Base-by-base conservation (phyloP, 2,329 filamentous ascomycete species). In the Pseudogymnoascus sp. region DNA sequence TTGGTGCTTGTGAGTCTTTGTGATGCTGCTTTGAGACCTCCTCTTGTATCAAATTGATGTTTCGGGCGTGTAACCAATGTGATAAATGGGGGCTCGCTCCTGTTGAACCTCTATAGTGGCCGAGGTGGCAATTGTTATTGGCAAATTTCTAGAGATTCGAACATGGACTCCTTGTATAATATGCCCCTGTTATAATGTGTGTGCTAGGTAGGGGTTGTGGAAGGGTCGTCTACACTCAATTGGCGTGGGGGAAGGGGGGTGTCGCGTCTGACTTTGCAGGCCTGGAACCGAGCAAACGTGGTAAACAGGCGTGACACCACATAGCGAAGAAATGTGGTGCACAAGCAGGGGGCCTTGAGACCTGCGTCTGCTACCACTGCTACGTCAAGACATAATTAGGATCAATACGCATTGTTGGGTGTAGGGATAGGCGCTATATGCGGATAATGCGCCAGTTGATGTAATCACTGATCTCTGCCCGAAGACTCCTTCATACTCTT, bases 201-300 rank as follows among this genome's bases (percentile, higher is more conserved):
- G 45, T 55, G 48, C n/a, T 3, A 33, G 48, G 48, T 33, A 55
- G 15, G 48, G 27, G n/a, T 55, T 33, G 25, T 55, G 48, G 27
- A 18, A 55, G 25, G 48, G 48, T 55, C 12, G 8, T 52, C 45
- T 31, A 31, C 15, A 31, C 27, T 31, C n/a, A 29, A n/a, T 15
- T 10, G 27, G 45, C n/a, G n/a, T 52, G 18, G 18, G 39, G 39
- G 39, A 8, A 10, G 10, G n/a, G 10, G 42, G 48, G 7, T 12
- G 42, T 13, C 5, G n/a, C 29, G n/a, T 55, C n/a, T 33, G 29
- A 15, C 29, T 29, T 55, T 27, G 48, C n/a, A 55, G 29, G 29
- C 29, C 48, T 55, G 48, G 48, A 55, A 55, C 48, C 48, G 48
- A 18, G 10, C 48, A 55, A 55, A 55, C 48, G 48, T 55, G 48